Conservation (phyloP, 345 rosid genomes). For the Fremontodendron californicum region DNA sequence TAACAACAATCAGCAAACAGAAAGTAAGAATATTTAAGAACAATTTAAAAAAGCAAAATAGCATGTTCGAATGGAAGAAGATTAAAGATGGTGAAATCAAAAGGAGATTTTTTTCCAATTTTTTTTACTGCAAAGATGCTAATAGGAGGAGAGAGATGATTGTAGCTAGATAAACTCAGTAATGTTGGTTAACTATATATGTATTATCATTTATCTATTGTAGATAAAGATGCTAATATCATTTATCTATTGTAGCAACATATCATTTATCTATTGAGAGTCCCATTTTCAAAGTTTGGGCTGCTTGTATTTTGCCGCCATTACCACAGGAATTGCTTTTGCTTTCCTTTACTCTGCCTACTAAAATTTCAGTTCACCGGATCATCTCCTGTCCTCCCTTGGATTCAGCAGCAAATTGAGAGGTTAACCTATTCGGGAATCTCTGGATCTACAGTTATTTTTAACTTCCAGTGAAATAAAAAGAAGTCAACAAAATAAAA, state of each 20-base stretch:
- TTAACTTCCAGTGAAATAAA: neutral
- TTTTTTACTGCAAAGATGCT: neutral
- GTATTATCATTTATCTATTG: neutral
- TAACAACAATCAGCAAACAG: neutral
- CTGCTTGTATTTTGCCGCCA: neutral
- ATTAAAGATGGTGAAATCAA: neutral
- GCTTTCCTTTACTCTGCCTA: conserved; percentile 11
- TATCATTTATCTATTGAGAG: neutral
- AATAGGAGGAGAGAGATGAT: neutral
- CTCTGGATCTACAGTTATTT: neutral
- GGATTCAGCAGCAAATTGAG: neutral
- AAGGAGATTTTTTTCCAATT: neutral
- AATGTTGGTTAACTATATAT: neutral
- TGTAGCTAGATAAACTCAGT: neutral
- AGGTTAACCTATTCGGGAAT: neutral
- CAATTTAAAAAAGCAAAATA: neutral
- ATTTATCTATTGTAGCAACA: too few relatives aligned
- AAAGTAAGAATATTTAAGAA: neutral
- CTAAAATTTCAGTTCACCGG: conserved; percentile 11
- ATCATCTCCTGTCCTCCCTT: conserved; percentile 10
- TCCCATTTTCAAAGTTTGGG: conserved; percentile 3
- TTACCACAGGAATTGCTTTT: conserved; percentile 11
- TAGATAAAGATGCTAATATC: too few relatives aligned
- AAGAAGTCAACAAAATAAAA: neutral
- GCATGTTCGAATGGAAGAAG: neutral